Conservation (phyloP, 176 grass and related monocot species). For the Ampelocalamus luodianensis region DNA sequence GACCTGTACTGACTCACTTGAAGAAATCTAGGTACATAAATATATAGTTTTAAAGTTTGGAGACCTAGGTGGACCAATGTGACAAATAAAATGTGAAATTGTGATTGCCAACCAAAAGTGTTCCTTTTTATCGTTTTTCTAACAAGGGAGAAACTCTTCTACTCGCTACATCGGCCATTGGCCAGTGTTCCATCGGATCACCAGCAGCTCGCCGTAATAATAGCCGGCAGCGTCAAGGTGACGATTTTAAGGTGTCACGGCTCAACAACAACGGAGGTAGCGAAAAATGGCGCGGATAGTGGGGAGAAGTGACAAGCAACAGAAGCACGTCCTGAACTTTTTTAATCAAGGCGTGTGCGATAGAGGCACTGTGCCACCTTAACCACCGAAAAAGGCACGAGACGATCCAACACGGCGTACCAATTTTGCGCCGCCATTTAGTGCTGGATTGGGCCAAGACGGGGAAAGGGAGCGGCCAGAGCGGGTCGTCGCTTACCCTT, state of each 20-base stretch:
- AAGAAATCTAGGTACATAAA: too few species aligned
- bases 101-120: too few species aligned
- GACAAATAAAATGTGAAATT: too few species aligned
- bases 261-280: neutral
- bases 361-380: neutral
- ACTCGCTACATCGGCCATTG: too few species aligned
- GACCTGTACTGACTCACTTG: too few species aligned
- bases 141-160: too few species aligned
- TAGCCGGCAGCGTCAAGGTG: neutral
- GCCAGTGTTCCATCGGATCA: too few species aligned
- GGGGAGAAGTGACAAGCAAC: slow-evolving; percentile 5
- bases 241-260: neutral
- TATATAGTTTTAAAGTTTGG: too few species aligned
- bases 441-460: neutral
- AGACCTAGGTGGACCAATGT: too few species aligned
- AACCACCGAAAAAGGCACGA: neutral
- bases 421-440: neutral
- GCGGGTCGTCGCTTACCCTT: neutral
- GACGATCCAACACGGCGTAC: neutral
- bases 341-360: neutral
- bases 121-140: too few species aligned
- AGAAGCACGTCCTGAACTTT: neutral
- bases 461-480: neutral
- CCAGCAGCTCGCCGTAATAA: too few species aligned
- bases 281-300: neutral